Evolutionary conservation across 1,284 basidiomycete species (phyloP), one percentile per base, ranked within the genome.

Genomic region (Rhodotorula sp.): DNA sequence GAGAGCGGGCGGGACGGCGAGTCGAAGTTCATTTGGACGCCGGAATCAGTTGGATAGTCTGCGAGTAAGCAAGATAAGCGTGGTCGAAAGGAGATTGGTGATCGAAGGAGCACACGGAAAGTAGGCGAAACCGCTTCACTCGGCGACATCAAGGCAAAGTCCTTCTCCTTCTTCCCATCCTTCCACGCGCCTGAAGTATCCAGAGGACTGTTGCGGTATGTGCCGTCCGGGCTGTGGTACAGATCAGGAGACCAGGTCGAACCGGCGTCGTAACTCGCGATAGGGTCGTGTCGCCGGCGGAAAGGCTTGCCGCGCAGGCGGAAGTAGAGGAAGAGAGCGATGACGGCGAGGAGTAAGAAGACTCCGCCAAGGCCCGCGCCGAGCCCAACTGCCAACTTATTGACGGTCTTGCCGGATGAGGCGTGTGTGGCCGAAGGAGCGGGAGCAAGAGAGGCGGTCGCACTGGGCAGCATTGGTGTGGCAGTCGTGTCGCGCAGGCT

Each of bases 331-430:
- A 32, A 54, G 22, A 49, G 8, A 0, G 53, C 59, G 27, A 56
- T 6, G 32, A 34, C 19, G 1, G 52, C 53, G 9, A 54, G 20
- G 20, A 66, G 11, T 4, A 27, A 32, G 34, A 49, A 24, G 27
- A 47, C 24, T 9, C 44, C 46, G 27, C 58, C 64, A 46, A 66
- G 52, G 30, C 63, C 64, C 47, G 48, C 44, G 11, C 57, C 64
- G 34, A 60, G 64, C 1, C 44, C 64, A 30, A 65, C 24, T 4
- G 57, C 39, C 20, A 60, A 53, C 20, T 29, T 56, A 46, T 49
- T 60, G 34, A 47, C 20, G 5, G 30, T 32, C 2, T 27, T 32
- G n/a, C 30, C 17, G 3, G 24, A 7, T 8, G 56, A 46, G 10
- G 39, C 29, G 4, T 22, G 13, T 13, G 39, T 59, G 15, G 59